phyloP scores from a whole-genome alignment of 1,139 yeast species.

The Groenewaldozyma auringiensis region DNA sequence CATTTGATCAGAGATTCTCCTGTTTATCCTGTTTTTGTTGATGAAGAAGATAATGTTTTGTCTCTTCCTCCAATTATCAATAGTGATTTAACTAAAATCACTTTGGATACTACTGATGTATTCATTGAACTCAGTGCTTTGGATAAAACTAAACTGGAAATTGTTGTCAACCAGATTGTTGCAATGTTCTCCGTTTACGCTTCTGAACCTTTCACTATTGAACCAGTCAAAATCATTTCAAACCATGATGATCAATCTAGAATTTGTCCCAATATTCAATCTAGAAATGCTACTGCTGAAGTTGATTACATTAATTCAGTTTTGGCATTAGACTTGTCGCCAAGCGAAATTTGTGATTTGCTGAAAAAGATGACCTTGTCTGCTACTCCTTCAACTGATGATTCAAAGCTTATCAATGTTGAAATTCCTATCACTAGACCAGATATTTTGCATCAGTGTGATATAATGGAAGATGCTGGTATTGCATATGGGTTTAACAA shows the following conservation, averaged over 20 bases:
- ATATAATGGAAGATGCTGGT: constrained; percentile 98
- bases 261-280: constrained; percentile 62
- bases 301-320: constrained; percentile 84
- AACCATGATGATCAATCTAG: constrained; percentile 76
- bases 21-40: constrained; percentile 84
- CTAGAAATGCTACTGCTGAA: constrained; percentile 68
- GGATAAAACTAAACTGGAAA: constrained; percentile 85
- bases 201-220: constrained; percentile 60
- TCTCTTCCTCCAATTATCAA: constrained; percentile 97
- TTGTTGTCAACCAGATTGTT: constrained; percentile 83
- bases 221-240: constrained; percentile 80
- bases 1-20: constrained; percentile 86
- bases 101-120: constrained; percentile 75
- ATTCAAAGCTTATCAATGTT: constrained; percentile 55
- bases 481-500: constrained; percentile 93
- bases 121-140: constrained; percentile 95
- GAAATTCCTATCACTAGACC: constrained; percentile 88
- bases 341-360: constrained; percentile 59
- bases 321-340: constrained; percentile 67
- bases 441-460: constrained; percentile 95
- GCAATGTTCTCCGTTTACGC: constrained; percentile 94
- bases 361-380: constrained; percentile 74
- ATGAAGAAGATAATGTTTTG: constrained; percentile 67
- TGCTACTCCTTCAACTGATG: constrained; percentile 47
- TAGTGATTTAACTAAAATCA: constrained; percentile 82